Evolutionary conservation across 192 early-diverging fungal genomes (phyloP).

Genomic region (Chytriomyces sp.): DNA sequence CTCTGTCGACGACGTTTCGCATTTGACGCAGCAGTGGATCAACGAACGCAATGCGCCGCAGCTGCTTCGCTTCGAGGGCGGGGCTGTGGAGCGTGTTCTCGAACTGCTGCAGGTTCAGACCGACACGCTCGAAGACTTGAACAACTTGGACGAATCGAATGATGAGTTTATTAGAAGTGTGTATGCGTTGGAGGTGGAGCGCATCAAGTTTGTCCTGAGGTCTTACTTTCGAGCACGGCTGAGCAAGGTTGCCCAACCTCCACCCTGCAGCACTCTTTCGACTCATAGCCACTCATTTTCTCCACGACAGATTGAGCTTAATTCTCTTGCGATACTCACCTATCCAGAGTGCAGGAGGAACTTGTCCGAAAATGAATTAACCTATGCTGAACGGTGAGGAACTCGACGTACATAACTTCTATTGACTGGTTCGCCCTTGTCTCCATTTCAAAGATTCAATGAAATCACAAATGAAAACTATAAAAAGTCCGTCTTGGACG

Average conservation of each 20-base stretch:
- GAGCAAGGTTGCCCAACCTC: constrained; percentile 53
- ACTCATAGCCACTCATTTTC: background rate
- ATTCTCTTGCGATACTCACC: constrained; percentile 51
- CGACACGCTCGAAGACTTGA: background rate
- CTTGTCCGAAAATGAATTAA: constrained; percentile 58
- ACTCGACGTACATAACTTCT: background rate
- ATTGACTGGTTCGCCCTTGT: too few relatives aligned
- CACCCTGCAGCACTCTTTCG: background rate
- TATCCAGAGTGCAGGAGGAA: constrained; percentile 36
- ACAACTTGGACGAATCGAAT: constrained; percentile 41
- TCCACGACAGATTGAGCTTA: constrained; percentile 61
- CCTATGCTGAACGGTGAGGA: constrained; percentile 38
- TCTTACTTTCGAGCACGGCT: constrained; percentile 69
- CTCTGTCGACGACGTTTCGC: constrained; percentile 41
- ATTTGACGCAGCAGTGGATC: constrained; percentile 67
- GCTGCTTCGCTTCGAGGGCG: constrained; percentile 58
- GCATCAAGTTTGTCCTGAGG: constrained; percentile 68
- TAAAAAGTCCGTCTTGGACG: constrained; percentile 51
- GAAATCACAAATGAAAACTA: constrained; percentile 56
- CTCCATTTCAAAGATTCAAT: constrained; percentile 48
- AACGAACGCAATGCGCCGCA: constrained; percentile 74
- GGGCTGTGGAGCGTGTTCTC: constrained; percentile 52
- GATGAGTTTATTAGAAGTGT: constrained; percentile 59
- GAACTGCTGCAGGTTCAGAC: constrained; percentile 67
- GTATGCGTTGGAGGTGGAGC: constrained; percentile 70